These are phyloP conservation scores for Zygotorulaspora sp. DNA, from an alignment of 805 yeast species.

Conservation along the genomic window DNA sequence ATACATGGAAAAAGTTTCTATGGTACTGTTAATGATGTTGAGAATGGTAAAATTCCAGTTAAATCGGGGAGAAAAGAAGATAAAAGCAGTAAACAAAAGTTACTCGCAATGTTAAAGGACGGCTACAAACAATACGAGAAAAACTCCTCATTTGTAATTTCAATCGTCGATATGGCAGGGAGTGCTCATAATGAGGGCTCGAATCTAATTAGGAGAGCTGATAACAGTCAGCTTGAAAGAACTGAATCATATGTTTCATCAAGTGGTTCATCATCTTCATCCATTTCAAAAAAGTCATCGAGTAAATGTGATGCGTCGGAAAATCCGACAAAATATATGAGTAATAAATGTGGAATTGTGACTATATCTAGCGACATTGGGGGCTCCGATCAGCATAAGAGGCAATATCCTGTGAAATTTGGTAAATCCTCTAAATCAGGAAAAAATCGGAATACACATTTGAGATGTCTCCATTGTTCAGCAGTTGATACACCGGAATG, in stretches of 20 bases:
- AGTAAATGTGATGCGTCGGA: not conserved
- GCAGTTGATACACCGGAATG: constrained; percentile 60
- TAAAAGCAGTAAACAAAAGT: not conserved
- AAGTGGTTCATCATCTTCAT: constrained; percentile 4
- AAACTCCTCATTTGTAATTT: constrained; percentile 10
- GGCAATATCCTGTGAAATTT: constrained; percentile 4
- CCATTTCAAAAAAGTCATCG: not conserved
- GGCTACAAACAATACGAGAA: constrained; percentile 1
- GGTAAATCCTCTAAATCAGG: constrained; percentile 18
- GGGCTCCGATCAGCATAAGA: not conserved
- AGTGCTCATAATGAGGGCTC: constrained; percentile 2
- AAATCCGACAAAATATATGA: too few species aligned
- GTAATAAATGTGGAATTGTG: too few species aligned
- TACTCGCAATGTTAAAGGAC: not conserved
- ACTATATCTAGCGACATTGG: not conserved
- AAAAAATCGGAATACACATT: constrained; percentile 14
- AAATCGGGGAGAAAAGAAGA: not conserved
- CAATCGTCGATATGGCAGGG: constrained; percentile 7
- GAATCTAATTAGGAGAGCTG: constrained; percentile 1
- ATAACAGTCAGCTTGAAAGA: constrained; percentile 6
- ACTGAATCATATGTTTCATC: constrained; percentile 10
- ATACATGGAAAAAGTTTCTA: constrained; percentile 5
- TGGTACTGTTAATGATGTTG: not conserved
- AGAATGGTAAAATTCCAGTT: not conserved
- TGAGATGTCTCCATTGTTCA: constrained; percentile 20